Base-by-base conservation (phyloP, 768 basidiomycete genomes). In the Hericium rajendrae region DNA sequence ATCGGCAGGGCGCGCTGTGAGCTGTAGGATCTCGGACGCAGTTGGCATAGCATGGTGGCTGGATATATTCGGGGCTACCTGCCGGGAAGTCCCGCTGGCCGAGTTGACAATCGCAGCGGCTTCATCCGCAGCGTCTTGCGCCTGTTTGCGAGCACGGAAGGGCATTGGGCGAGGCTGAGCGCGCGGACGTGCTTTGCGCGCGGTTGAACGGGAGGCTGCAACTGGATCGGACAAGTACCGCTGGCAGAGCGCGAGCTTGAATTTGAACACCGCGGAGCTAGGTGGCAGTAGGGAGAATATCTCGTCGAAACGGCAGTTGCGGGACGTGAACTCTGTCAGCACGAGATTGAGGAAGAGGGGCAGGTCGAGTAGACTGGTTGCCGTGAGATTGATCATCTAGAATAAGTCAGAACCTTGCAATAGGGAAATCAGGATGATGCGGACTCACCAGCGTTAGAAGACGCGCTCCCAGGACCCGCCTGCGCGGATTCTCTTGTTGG, bases 361-460 rank as follows among this genome's bases (percentile, higher is more conserved):
- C 20, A 68, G 63, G 57, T 72, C 71, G 56, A 72, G 57, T 38
- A 65, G 60, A 24, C 61, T 68, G 12, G 71, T 69, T 24, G 68
- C 64, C 32, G 71, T 65, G 16, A 73, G 65, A 58, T 70, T 69
- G 62, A 73, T 63, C 40, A 73, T 64, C 72, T 73, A 59, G 15
- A 38, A 53, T 32, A 46, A 16, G 55, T 50, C 49, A 57, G 39
- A 28, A 22, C 32, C 32, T 32, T 41, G 38, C 32, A 49, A 38
- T 43, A 38, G 46, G 10, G 28, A 3, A 43, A 55, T n/a, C 28
- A 57, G 24, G 56, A 37, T 28, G 51, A 48, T 37, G 38, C n/a
- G 57, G 26, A 65, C 67, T 51, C 40, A 73, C 71, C 60, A 71
- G 59, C 38, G 62, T 57, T 2, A 71, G 61, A 16, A 72, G 63